Base-by-base conservation (phyloP, 2,329 filamentous ascomycete species). In the Dryadomyces sulphureus region DNA sequence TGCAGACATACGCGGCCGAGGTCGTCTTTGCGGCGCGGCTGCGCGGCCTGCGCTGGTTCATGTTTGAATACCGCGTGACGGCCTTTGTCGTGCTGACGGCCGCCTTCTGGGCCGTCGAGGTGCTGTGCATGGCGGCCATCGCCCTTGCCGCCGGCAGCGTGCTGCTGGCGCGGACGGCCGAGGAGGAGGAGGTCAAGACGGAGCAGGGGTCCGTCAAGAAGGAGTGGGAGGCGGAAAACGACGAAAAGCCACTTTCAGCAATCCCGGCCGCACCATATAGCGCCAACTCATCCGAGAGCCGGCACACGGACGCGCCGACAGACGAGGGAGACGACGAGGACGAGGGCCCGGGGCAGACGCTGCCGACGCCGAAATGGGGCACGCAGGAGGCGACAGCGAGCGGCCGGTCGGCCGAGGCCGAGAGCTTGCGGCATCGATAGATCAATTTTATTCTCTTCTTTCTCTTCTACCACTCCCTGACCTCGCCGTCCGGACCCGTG, bases 41-140 rank as follows among this genome's bases (percentile, higher is more conserved):
- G 52, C 71, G 73, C 11, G 90, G 90, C 0, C 60, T 95, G 50
- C 69, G 83, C 42, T 92, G 84, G 77, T 56, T 89, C 46, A 94
- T 98, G 84, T 92, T 92, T 56, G 79, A 86, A 50, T 81, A 90
- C 64, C 77, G 83, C 12, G 56, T 92, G 32, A 60, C 77, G 2
- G 79, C 79, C 5, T 88, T 87, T 48, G 45, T 83, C 1, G 56
- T 80, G 1, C 83, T 88, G 55, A 84, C 80, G 0, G 61, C 67
- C 1, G 54, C 75, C 0, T 95, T 95, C 62, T 96, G 89, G 87
- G 59, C 66, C 1, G 75, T 77, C 12, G 87, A 90, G 57, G 70
- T 93, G 55, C 52, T 77, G 0, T 81, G 80, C 38, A 75, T 84
- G 59, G 66, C 69, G 1, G 34, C 79, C 1, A 79, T 75, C 0